These are phyloP conservation scores for Serendipita indica DNA, from an alignment of 768 basidiomycete genomes.

Conservation along the genomic window DNA sequence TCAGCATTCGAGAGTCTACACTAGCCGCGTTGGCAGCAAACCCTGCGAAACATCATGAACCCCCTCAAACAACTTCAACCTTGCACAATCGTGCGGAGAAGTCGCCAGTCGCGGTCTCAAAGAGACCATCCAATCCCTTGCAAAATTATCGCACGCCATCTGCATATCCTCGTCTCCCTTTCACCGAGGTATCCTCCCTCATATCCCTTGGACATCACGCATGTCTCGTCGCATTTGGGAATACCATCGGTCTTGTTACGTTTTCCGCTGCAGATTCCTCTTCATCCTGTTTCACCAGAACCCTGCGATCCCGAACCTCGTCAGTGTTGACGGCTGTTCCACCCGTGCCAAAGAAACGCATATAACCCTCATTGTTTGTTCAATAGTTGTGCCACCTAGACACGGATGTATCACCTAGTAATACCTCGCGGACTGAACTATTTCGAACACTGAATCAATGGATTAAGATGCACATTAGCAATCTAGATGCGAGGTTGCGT, in stretches of 20 bases:
- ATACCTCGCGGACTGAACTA: too few species aligned
- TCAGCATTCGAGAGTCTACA: conserved; percentile 13
- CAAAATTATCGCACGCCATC: conserved; percentile 9
- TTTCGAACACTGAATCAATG: too few species aligned
- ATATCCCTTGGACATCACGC: conserved; percentile 30
- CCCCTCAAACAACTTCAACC: conserved; percentile 8
- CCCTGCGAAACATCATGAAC: background rate
- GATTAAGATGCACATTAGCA: conserved; percentile 2
- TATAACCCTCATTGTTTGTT: background rate
- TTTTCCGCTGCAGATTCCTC: conserved; percentile 13
- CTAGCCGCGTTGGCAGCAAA: conserved; percentile 9
- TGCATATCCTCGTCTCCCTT: conserved; percentile 48
- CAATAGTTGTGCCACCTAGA: too few species aligned
- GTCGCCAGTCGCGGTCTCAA: background rate
- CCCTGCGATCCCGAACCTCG: background rate
- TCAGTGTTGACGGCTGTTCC: background rate
- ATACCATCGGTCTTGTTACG: conserved; percentile 50
- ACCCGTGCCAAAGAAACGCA: background rate
- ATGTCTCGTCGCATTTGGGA: conserved; percentile 62
- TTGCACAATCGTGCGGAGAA: conserved; percentile 15
- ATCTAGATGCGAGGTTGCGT: background rate
- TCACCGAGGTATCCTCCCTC: conserved; percentile 59
- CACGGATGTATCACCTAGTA: too few species aligned
- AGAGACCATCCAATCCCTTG: conserved; percentile 15
- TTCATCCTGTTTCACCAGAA: conserved; percentile 12